A percentile compares a stretch with the other conserved stretches of the same genome.
Evolutionary conservation across 208 protist species (phyloP).

Genomic region (Zelonia costaricensis): DNA sequence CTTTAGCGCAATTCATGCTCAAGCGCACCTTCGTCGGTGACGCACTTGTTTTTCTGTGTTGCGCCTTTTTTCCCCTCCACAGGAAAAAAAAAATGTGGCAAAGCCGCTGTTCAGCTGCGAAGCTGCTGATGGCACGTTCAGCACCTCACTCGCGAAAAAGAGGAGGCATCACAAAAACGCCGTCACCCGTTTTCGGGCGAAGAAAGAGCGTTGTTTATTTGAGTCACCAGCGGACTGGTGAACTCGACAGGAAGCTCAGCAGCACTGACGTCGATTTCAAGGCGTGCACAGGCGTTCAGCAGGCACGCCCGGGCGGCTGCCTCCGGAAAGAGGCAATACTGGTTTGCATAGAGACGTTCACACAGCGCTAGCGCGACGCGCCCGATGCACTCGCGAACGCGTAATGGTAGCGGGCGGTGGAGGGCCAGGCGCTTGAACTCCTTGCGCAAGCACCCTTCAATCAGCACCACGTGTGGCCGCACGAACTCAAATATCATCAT

Average conservation of each 20-base stretch:
- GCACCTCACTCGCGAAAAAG: neutral
- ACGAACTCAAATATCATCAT: slow-evolving; percentile 62
- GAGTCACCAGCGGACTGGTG: slow-evolving; percentile 8
- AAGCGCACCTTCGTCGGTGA: too few relatives aligned
- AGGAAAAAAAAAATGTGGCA: too few relatives aligned
- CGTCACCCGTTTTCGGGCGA: neutral
- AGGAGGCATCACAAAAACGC: neutral
- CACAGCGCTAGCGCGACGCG: slow-evolving; percentile 56
- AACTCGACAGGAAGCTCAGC: slow-evolving; percentile 22
- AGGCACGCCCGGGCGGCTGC: slow-evolving; percentile 58
- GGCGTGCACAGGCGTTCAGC: slow-evolving; percentile 33
- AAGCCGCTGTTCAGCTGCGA: too few relatives aligned
- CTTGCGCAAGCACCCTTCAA: slow-evolving; percentile 72
- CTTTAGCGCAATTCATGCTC: too few relatives aligned
- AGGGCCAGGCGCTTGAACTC: slow-evolving; percentile 45
- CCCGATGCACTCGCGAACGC: slow-evolving; percentile 40
- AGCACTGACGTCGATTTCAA: slow-evolving; percentile 10
- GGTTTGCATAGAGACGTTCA: slow-evolving; percentile 46
- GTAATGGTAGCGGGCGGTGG: slow-evolving; percentile 14
- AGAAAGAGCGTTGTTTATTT: slow-evolving; percentile 11
- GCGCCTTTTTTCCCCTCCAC: too few relatives aligned
- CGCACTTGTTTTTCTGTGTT: too few relatives aligned
- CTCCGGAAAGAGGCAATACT: slow-evolving; percentile 70
- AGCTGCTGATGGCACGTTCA: neutral
- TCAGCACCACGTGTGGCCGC: slow-evolving; percentile 58